These are phyloP conservation scores for Neurospora sp. DNA, from an alignment of 2,329 filamentous ascomycete species.

Conservation along the genomic window DNA sequence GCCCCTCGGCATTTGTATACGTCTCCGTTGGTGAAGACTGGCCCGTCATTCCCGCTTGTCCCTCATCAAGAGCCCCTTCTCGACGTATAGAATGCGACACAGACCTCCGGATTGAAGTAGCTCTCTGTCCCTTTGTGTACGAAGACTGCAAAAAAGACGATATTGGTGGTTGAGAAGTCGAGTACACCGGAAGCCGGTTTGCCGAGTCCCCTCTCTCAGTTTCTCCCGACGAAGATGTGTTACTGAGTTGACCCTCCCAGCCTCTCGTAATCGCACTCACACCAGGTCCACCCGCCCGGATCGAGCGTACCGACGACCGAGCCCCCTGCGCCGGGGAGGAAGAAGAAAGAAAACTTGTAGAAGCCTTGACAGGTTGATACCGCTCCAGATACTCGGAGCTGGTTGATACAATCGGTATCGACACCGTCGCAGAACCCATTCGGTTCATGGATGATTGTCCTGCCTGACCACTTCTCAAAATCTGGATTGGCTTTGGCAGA, in stretches of 20 bases:
- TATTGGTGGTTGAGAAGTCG: not conserved
- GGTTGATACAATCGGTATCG: constrained; percentile 11
- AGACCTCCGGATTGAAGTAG: not conserved
- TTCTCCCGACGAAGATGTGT: not conserved
- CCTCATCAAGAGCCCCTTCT: not conserved
- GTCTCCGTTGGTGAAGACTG: not conserved
- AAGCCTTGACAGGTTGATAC: constrained; percentile 17
- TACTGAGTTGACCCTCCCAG: not conserved
- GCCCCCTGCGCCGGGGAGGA: not conserved
- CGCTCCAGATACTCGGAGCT: constrained; percentile 26
- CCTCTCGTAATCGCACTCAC: not conserved
- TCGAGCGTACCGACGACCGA: not conserved
- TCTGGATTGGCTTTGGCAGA: not conserved
- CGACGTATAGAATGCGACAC: not conserved
- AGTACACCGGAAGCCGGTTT: not conserved
- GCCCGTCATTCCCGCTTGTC: too few relatives aligned
- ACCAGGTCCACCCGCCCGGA: not conserved
- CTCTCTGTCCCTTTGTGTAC: not conserved
- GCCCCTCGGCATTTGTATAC: not conserved
- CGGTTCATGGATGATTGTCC: not conserved
- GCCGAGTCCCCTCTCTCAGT: not conserved
- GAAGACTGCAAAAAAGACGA: not conserved
- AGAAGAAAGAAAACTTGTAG: not conserved
- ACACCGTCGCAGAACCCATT: not conserved
- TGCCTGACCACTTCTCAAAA: not conserved